Conservation (phyloP, 1,284 basidiomycete genomes). For the Vanrija humicola region DNA sequence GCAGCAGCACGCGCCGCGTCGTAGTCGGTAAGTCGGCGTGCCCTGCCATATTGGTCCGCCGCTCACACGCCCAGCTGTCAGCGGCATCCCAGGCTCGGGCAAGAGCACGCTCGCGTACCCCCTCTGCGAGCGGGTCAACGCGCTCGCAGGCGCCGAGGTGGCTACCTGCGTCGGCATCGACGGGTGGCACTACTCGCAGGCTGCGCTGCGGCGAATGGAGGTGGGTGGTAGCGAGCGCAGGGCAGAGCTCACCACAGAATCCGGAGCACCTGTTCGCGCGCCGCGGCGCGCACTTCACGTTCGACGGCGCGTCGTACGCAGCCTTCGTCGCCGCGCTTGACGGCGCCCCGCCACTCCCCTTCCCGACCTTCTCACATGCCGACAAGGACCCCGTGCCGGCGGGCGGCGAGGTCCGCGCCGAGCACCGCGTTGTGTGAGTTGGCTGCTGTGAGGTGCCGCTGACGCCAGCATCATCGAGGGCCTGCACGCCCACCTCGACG, state of each 20-base stretch:
- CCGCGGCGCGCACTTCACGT: constrained; percentile 13
- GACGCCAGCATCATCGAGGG: constrained; percentile 9
- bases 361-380: constrained; percentile 9
- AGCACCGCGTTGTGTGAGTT: constrained; percentile 8
- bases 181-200: constrained; percentile 53
- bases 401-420: background rate
- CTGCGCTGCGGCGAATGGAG: constrained; percentile 29
- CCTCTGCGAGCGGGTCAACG: constrained; percentile 42
- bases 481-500: constrained; percentile 5
- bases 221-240: background rate
- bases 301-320: constrained; percentile 2
- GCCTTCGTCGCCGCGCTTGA: background rate
- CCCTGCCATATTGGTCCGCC: no score
- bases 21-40: no score
- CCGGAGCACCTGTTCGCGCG: constrained; percentile 2
- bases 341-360: background rate
- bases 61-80: background rate
- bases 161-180: constrained; percentile 52
- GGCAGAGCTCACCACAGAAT: background rate
- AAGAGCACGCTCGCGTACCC: constrained; percentile 52
- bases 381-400: constrained; percentile 11
- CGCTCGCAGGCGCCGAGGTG: constrained; percentile 1
- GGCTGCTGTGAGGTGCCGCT: background rate
- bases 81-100: constrained; percentile 49
- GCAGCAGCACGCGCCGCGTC: no score